phyloP scores from a whole-genome alignment of 2,329 filamentous ascomycete genomes.

The Albophoma yamanashiensis region DNA sequence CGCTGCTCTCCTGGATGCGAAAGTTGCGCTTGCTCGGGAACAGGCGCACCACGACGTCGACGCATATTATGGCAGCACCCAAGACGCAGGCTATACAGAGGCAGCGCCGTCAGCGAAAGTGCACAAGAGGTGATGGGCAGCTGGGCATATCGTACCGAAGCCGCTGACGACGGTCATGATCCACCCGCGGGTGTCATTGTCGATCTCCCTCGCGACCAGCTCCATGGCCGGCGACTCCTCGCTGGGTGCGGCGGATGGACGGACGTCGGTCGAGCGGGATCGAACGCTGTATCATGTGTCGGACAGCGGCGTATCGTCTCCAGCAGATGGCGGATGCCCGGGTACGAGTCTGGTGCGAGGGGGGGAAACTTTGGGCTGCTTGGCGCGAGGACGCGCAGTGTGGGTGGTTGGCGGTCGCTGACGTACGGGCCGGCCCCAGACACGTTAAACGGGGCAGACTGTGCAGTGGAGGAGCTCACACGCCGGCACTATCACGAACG shows the following conservation, averaged over 20 bases:
- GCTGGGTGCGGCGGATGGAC: neutral
- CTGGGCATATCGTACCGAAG: conserved; percentile 35
- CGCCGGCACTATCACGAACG: neutral
- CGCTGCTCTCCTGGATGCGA: conserved; percentile 78
- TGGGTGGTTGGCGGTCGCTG: neutral
- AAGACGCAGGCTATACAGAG: conserved; percentile 46
- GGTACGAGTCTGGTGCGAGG: neutral
- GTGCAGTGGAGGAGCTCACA: neutral
- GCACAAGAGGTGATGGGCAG: neutral
- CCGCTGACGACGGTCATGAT: conserved; percentile 83
- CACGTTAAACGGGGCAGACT: too few relatives aligned
- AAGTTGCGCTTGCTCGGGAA: conserved; percentile 69
- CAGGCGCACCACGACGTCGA: conserved; percentile 66
- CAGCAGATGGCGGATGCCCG: neutral
- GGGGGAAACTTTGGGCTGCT: neutral
- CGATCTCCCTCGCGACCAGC: conserved; percentile 27
- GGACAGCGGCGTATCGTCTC: neutral
- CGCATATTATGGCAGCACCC: conserved; percentile 76
- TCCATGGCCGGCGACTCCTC: conserved; percentile 22
- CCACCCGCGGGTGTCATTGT: conserved; percentile 87
- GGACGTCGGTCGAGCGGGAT: neutral
- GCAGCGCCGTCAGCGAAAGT: conserved; percentile 2
- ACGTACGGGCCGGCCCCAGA: neutral
- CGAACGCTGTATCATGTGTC: neutral
- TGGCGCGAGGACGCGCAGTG: neutral